Conservation (phyloP, 2,329 filamentous ascomycete species). For the Aspergillus fischeri region DNA sequence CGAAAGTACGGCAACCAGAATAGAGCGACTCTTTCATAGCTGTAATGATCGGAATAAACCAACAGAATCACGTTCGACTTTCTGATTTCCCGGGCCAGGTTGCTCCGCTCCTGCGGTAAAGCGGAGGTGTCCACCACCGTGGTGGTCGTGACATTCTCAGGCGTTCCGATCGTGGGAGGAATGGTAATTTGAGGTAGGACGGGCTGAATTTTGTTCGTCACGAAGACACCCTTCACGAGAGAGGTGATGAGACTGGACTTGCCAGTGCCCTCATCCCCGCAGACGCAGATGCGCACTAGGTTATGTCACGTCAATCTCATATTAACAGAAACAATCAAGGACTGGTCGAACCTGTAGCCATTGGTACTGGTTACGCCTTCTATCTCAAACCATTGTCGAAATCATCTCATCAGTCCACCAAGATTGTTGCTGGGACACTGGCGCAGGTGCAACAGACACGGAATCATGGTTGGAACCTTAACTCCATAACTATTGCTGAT, state of each 20-base stretch:
- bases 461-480: background rate
- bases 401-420: background rate
- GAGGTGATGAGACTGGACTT: slow-evolving; percentile 93
- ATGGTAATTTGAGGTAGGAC: slow-evolving; percentile 94
- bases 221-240: slow-evolving; percentile 94
- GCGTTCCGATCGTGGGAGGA: slow-evolving; percentile 85
- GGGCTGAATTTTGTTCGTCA: slow-evolving; percentile 90
- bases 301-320: slow-evolving; percentile 4
- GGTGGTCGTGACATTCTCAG: slow-evolving; percentile 94
- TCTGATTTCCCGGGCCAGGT: slow-evolving; percentile 86
- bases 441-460: background rate
- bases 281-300: slow-evolving; percentile 85
- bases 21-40: slow-evolving; percentile 91
- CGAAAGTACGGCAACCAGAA: slow-evolving; percentile 99
- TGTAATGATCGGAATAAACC: slow-evolving; percentile 98
- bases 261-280: slow-evolving; percentile 92
- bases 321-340: slow-evolving; percentile 1
- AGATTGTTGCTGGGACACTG: background rate
- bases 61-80: slow-evolving; percentile 96
- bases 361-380: slow-evolving; percentile 6
- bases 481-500: slow-evolving; percentile 4
- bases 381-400: slow-evolving; percentile 12
- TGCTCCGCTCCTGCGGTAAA: slow-evolving; percentile 85
- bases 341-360: slow-evolving; percentile 22
- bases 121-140: slow-evolving; percentile 92